These are phyloP conservation scores for Alternaria brassicae DNA, from an alignment of 2,329 filamentous ascomycete genomes.

Conservation along the genomic window DNA sequence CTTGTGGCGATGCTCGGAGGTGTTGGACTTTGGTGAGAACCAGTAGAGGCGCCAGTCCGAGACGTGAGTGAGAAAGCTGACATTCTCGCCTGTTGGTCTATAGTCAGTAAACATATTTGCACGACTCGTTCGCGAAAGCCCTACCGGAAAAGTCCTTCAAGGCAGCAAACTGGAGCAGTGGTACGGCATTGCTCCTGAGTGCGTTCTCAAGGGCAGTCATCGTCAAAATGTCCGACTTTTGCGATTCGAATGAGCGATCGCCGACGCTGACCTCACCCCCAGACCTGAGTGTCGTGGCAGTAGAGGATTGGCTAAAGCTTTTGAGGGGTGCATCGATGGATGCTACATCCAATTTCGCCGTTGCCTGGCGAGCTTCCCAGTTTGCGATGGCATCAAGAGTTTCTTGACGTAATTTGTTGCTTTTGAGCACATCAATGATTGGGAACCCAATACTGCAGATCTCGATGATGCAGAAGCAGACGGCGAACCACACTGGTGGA, in stretches of 20 bases:
- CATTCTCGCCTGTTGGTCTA: slow-evolving; percentile 38
- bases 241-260: slow-evolving; percentile 35
- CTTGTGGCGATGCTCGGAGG: slow-evolving; percentile 30
- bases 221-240: slow-evolving; percentile 42
- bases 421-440: slow-evolving; percentile 38
- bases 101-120: neutral
- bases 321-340: slow-evolving; percentile 18
- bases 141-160: slow-evolving; percentile 40
- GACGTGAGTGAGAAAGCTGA: slow-evolving; percentile 46
- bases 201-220: slow-evolving; percentile 46
- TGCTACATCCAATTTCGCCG: slow-evolving; percentile 10
- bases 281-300: slow-evolving; percentile 28
- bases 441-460: slow-evolving; percentile 41
- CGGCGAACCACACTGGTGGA: slow-evolving; percentile 40
- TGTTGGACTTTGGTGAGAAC: slow-evolving; percentile 31
- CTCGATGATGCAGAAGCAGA: slow-evolving; percentile 46
- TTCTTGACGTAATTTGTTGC: slow-evolving; percentile 39
- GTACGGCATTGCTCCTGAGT: slow-evolving; percentile 38
- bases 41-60: slow-evolving; percentile 45
- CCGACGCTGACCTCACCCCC: slow-evolving; percentile 14
- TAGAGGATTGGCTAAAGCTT: slow-evolving; percentile 23
- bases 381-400: slow-evolving; percentile 43
- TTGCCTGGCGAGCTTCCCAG: slow-evolving; percentile 42
- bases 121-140: neutral
- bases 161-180: slow-evolving; percentile 43